phyloP scores from a whole-genome alignment of 139 green algal genomes.

The Gonium pectorale region DNA sequence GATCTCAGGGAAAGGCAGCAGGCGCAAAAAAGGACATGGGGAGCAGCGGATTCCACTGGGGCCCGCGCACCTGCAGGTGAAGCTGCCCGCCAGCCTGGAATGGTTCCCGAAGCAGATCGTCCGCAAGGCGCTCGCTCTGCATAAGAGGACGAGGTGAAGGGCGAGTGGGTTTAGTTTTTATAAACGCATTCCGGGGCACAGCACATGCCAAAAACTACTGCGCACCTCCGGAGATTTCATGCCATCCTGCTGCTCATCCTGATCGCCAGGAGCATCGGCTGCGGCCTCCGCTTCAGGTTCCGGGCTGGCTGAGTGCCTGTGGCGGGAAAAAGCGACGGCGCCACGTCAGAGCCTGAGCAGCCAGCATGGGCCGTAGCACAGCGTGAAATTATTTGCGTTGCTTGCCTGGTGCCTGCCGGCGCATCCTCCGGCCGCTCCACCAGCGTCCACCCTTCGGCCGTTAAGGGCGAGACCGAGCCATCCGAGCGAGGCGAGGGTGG shows the following conservation, averaged over 20 bases:
- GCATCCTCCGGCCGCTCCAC: neutral
- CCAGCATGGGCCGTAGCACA: too few species aligned
- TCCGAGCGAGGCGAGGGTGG: too few species aligned
- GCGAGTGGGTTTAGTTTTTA: too few species aligned
- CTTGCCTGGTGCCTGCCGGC: neutral
- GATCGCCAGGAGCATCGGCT: neutral
- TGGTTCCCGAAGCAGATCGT: constrained; percentile 21
- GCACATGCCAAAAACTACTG: too few species aligned
- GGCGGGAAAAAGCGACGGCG: too few species aligned
- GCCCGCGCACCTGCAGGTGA: neutral
- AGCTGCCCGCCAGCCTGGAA: constrained; percentile 1
- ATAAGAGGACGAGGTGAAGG: neutral
- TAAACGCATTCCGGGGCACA: too few species aligned
- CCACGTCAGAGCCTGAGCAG: neutral
- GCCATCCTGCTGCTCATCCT: constrained; percentile 1
- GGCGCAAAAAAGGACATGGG: too few species aligned
- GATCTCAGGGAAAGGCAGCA: neutral
- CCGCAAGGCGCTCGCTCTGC: constrained; percentile 38
- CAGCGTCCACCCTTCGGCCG: constrained; percentile 14
- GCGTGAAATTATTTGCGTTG: too few species aligned
- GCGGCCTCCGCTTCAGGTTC: neutral
- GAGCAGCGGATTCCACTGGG: too few species aligned
- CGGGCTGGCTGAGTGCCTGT: too few species aligned
- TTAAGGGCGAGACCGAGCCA: too few species aligned
- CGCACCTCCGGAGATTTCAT: constrained; percentile 28